Evolutionary conservation across 345 rosid genomes (phyloP).

Genomic region (Populus tremula): DNA sequence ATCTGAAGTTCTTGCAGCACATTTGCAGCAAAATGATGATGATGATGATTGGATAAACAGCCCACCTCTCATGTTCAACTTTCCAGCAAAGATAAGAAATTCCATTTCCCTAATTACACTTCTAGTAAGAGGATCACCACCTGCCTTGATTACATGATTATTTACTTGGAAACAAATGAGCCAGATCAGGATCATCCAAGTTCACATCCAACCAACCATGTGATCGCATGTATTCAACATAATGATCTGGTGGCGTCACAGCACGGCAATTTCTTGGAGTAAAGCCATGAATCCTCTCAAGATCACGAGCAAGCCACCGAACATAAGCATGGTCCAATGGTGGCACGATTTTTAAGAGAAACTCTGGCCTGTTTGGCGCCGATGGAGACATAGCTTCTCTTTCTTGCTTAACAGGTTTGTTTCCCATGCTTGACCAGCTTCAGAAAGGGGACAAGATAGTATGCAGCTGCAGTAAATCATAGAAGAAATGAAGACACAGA

Average conservation of each 20-base stretch:
- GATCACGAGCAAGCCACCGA: constrained; percentile 77
- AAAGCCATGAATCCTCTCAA: constrained; percentile 63
- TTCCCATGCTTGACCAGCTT: constrained; percentile 9
- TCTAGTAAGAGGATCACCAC: not conserved
- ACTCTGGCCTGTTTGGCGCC: constrained; percentile 50
- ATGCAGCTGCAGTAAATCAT: not conserved
- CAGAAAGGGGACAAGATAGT: not conserved
- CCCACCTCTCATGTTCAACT: not conserved
- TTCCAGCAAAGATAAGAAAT: not conserved
- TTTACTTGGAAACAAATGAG: constrained; percentile 53
- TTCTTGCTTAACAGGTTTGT: constrained; percentile 22
- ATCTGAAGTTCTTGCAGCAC: not conserved
- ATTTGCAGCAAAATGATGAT: not conserved
- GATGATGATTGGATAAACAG: not conserved
- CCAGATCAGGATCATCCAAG: constrained; percentile 73
- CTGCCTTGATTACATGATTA: constrained; percentile 6
- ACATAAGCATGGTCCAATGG: constrained; percentile 56
- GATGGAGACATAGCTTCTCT: constrained; percentile 58
- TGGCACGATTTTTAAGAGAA: constrained; percentile 56
- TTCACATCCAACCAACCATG: constrained; percentile 67
- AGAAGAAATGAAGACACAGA: not conserved
- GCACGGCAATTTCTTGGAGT: constrained; percentile 44
- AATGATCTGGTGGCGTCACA: constrained; percentile 65
- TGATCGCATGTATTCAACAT: constrained; percentile 57
- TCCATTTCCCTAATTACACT: not conserved